These are phyloP conservation scores for Calonectria ilicicola DNA, from an alignment of 2,329 filamentous ascomycete genomes.

Conservation along the genomic window DNA sequence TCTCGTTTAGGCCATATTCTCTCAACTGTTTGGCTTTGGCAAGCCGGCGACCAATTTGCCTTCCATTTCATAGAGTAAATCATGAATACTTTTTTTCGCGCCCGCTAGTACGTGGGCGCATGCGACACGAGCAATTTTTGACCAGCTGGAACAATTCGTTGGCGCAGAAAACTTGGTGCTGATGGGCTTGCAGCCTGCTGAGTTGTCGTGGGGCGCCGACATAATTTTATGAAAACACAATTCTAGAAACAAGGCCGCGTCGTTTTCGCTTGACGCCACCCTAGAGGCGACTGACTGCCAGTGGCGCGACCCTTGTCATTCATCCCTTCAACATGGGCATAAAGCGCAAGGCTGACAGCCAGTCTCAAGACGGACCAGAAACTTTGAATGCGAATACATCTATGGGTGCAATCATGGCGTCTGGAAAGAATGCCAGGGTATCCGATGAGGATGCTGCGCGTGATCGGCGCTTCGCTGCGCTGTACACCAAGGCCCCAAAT, in stretches of 20 bases:
- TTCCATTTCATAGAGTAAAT: not conserved
- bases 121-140: not conserved
- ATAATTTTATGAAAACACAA: constrained; percentile 17
- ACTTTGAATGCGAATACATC: not conserved
- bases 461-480: constrained; percentile 50
- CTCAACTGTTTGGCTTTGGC: not conserved
- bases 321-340: constrained; percentile 30
- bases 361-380: not conserved
- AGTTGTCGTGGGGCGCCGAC: not conserved
- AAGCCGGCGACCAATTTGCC: not conserved
- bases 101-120: not conserved
- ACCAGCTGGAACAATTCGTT: not conserved
- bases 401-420: not conserved
- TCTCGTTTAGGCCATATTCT: constrained; percentile 22
- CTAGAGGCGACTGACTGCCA: not conserved
- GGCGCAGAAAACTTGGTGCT: not conserved
- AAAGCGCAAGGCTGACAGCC: constrained; percentile 34
- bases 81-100: not conserved
- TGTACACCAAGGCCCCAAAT: constrained; percentile 56
- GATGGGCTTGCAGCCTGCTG: not conserved
- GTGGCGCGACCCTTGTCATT: not conserved
- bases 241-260: not conserved
- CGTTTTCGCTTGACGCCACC: not conserved
- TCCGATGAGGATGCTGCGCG: constrained; percentile 20
- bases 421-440: not conserved